These are phyloP conservation scores for Hypoxylon sp. DNA, from an alignment of 2,329 filamentous ascomycete genomes.

Conservation along the genomic window DNA sequence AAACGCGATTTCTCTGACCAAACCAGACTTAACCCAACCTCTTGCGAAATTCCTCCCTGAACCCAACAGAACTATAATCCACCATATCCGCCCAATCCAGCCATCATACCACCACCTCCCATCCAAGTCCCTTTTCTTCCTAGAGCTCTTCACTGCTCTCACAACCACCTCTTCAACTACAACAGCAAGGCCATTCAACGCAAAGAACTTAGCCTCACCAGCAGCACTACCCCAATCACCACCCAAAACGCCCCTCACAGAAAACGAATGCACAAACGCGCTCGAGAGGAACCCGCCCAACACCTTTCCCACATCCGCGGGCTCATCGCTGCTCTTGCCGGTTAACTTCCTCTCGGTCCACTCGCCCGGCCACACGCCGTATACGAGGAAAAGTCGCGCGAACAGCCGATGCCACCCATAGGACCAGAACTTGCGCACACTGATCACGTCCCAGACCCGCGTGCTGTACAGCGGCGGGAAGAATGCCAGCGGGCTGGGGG, in stretches of 20 bases:
- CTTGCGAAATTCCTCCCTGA: constrained; percentile 58
- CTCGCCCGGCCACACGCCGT: constrained; percentile 60
- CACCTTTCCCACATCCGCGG: constrained; percentile 59
- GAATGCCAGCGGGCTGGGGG: constrained; percentile 57
- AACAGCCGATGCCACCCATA: constrained; percentile 61
- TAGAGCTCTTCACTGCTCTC: constrained; percentile 37
- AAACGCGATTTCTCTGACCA: constrained; percentile 50
- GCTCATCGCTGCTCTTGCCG: constrained; percentile 52
- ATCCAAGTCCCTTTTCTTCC: constrained; percentile 37
- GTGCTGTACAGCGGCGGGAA: constrained; percentile 61
- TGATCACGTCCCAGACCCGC: constrained; percentile 56
- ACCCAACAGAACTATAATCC: constrained; percentile 55
- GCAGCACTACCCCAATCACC: constrained; percentile 52
- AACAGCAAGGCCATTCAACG: constrained; percentile 52
- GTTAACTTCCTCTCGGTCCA: constrained; percentile 57
- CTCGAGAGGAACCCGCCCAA: constrained; percentile 58
- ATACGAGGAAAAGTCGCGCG: constrained; percentile 59
- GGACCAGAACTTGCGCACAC: constrained; percentile 58
- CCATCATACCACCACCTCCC: constrained; percentile 50
- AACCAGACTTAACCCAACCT: constrained; percentile 58
- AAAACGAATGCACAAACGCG: constrained; percentile 58
- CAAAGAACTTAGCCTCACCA: constrained; percentile 54
- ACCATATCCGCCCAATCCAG: constrained; percentile 56
- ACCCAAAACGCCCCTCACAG: constrained; percentile 56
- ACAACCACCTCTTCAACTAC: constrained; percentile 49